Evolutionary conservation across 2,329 filamentous ascomycete species (phyloP).

Genomic region (Alternaria arborescens): DNA sequence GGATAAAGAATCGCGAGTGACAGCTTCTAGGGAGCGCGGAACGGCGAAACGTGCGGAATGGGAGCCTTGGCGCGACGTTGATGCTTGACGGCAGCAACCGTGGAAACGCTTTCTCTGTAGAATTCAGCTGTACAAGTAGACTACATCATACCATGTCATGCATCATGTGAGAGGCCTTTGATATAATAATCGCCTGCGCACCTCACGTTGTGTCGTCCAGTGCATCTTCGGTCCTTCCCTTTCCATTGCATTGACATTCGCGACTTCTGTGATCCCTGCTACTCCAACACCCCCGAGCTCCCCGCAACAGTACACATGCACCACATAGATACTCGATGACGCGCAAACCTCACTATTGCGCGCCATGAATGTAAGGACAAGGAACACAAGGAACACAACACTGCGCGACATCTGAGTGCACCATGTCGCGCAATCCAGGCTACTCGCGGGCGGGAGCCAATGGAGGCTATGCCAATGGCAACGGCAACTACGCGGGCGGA

Average conservation of each 20-base stretch:
- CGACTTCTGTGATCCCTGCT: conserved; percentile 25
- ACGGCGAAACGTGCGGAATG: conserved; percentile 24
- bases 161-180: not conserved
- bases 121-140: not conserved
- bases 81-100: not conserved
- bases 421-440: conserved; percentile 50
- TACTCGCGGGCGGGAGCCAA: conserved; percentile 44
- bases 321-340: conserved; percentile 13
- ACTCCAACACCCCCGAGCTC: conserved; percentile 38
- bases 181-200: not conserved
- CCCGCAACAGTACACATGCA: conserved; percentile 30
- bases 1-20: conserved; percentile 26
- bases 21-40: conserved; percentile 24
- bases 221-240: not conserved
- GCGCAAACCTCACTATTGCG: conserved; percentile 18
- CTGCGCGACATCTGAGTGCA: conserved; percentile 18
- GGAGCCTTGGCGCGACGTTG: conserved; percentile 23
- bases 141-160: not conserved
- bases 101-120: not conserved
- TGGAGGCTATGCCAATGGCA: conserved; percentile 51
- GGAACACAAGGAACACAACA: conserved; percentile 9
- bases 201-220: not conserved
- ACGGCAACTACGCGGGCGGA: conserved; percentile 34
- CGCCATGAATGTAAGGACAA: conserved; percentile 24
- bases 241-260: not conserved